Conservation (phyloP, 2,329 filamentous ascomycete genomes). For the Claviceps africana region DNA sequence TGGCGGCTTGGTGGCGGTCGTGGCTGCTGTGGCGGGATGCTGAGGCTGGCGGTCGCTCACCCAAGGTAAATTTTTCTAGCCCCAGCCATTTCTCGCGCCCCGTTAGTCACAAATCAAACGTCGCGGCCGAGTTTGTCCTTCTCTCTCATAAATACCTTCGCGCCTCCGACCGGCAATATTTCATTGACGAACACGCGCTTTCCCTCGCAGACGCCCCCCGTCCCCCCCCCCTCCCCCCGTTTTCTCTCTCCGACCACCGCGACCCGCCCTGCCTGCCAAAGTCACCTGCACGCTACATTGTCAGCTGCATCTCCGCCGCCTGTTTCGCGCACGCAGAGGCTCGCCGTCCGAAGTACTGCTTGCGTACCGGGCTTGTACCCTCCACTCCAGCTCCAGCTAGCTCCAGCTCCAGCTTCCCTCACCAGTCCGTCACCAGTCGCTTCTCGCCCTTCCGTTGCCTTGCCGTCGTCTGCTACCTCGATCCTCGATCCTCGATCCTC, state of each 20-base stretch:
- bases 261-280: constrained; percentile 8
- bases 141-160: constrained; percentile 33
- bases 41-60: constrained; percentile 9
- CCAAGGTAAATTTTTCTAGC: constrained; percentile 22
- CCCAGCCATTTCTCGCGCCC: constrained; percentile 19
- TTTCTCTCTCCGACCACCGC: constrained; percentile 10
- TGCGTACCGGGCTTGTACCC: constrained; percentile 1
- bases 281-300: constrained; percentile 10
- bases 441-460: too few species aligned
- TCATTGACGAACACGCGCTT: constrained; percentile 33
- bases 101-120: constrained; percentile 24
- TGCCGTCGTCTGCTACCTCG: background rate
- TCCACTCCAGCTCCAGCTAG: too few species aligned
- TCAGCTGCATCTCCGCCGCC: background rate
- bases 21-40: constrained; percentile 3
- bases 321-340: background rate
- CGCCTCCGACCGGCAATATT: constrained; percentile 29
- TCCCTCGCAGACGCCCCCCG: constrained; percentile 25
- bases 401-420: too few species aligned
- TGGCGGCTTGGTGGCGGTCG: background rate
- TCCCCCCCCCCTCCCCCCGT: constrained; percentile 11
- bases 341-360: constrained; percentile 1
- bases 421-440: too few species aligned
- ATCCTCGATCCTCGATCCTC: too few species aligned
- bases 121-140: constrained; percentile 20